A percentile compares a stretch with the other conserved stretches of the same genome.
These are phyloP conservation scores for Clonostachys chloroleuca DNA, from an alignment of 2,329 filamentous ascomycete genomes.

Conservation along the genomic window DNA sequence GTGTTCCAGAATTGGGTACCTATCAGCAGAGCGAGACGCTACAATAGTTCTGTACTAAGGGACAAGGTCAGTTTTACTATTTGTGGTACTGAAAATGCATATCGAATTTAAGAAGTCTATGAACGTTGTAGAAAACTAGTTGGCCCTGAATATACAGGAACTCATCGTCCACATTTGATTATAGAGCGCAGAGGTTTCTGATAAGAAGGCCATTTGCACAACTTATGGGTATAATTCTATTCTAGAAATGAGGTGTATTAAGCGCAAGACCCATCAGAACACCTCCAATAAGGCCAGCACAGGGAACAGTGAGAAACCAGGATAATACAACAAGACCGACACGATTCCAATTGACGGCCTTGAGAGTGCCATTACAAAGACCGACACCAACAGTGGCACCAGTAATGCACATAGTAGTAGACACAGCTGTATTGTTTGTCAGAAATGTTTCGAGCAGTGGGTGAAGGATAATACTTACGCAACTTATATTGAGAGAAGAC, in stretches of 20 bases:
- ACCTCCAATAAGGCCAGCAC: constrained; percentile 17
- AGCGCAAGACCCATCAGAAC: constrained; percentile 15
- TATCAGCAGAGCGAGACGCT: too few relatives aligned
- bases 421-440: constrained; percentile 6
- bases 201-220: too few relatives aligned
- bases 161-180: too few relatives aligned
- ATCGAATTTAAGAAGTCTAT: too few relatives aligned
- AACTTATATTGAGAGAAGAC: constrained; percentile 39
- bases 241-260: constrained; percentile 10
- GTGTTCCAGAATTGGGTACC: too few relatives aligned
- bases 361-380: constrained; percentile 12
- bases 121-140: too few relatives aligned
- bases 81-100: too few relatives aligned
- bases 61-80: too few relatives aligned
- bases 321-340: constrained; percentile 14
- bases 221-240: too few relatives aligned
- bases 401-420: constrained; percentile 17
- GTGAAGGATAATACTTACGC: constrained; percentile 18
- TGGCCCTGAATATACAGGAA: too few relatives aligned
- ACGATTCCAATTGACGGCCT: constrained; percentile 16
- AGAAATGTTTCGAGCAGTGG: not conserved
- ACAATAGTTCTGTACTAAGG: too few relatives aligned
- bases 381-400: constrained; percentile 15
- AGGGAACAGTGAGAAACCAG: constrained; percentile 17
- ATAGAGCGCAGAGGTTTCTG: too few relatives aligned